Evolutionary conservation across 2,329 filamentous ascomycete genomes (phyloP).

Genomic region (Monilinia polystroma): DNA sequence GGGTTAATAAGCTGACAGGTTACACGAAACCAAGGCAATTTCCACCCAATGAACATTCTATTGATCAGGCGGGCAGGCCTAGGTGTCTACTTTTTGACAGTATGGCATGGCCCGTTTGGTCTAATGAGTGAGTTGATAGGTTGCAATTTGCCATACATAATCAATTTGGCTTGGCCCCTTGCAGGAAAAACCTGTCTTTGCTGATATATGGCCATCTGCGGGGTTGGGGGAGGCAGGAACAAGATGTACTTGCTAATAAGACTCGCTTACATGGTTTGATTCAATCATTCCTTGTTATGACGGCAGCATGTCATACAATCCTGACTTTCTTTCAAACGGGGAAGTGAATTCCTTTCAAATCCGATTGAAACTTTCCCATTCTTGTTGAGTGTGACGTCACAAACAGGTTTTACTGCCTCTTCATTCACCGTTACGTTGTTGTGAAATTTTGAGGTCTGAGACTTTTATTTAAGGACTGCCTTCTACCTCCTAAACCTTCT

Average conservation of each 20-base stretch:
- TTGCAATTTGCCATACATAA: not conserved
- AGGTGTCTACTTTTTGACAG: not conserved
- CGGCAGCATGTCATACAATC: not conserved
- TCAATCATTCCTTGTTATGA: constrained; percentile 11
- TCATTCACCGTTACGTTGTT: not conserved
- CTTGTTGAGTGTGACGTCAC: constrained; percentile 8
- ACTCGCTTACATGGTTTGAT: not conserved
- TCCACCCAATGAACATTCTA: no score
- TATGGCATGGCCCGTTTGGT: not conserved
- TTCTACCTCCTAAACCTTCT: not conserved
- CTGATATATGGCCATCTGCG: not conserved
- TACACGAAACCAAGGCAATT: no score
- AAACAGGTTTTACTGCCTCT: constrained; percentile 12
- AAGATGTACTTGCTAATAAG: not conserved
- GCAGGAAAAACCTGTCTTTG: constrained; percentile 7
- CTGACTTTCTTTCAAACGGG: not conserved
- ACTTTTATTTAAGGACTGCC: constrained; percentile 5
- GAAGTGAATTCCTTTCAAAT: constrained; percentile 6
- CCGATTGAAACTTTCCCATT: not conserved
- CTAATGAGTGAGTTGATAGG: not conserved
- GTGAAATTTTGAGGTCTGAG: not conserved
- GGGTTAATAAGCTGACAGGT: not conserved
- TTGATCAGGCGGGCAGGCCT: no score
- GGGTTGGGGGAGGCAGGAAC: not conserved
- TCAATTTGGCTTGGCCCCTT: constrained; percentile 20